Evolutionary conservation across 768 basidiomycete species (phyloP).

Genomic region (Brasilioporus rufonigricans): DNA sequence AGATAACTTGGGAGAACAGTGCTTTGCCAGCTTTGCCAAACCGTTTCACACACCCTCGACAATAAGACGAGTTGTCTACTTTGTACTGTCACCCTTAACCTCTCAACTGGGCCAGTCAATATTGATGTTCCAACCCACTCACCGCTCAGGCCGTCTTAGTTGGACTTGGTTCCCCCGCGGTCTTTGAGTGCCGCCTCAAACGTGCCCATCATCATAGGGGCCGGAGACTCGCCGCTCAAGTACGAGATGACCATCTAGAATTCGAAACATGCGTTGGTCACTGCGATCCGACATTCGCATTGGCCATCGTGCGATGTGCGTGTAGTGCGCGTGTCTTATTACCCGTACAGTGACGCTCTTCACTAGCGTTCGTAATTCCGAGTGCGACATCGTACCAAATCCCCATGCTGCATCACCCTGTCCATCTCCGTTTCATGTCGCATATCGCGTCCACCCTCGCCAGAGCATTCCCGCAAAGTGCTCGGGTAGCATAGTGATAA

Average conservation of each 20-base stretch:
- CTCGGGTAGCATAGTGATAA: background rate
- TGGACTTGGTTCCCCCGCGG: background rate
- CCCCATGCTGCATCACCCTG: background rate
- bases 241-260: constrained; percentile 3
- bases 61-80: background rate
- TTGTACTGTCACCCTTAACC: background rate
- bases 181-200: background rate
- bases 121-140: background rate
- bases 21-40: background rate
- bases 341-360: constrained; percentile 1
- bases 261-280: constrained; percentile 9
- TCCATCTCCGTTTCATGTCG: constrained; percentile 11
- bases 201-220: background rate
- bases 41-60: background rate
- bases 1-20: background rate
- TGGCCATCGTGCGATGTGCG: background rate
- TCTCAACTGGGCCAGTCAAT: background rate
- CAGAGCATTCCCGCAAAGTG: background rate
- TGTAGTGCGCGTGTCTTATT: constrained; percentile 14
- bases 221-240: constrained; percentile 3
- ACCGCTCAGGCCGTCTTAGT: background rate
- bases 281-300: background rate
- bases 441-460: background rate
- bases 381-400: background rate
- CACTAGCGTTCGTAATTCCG: background rate